phyloP scores from a whole-genome alignment of 2,329 filamentous ascomycete species.

The Nemania bipapillata region DNA sequence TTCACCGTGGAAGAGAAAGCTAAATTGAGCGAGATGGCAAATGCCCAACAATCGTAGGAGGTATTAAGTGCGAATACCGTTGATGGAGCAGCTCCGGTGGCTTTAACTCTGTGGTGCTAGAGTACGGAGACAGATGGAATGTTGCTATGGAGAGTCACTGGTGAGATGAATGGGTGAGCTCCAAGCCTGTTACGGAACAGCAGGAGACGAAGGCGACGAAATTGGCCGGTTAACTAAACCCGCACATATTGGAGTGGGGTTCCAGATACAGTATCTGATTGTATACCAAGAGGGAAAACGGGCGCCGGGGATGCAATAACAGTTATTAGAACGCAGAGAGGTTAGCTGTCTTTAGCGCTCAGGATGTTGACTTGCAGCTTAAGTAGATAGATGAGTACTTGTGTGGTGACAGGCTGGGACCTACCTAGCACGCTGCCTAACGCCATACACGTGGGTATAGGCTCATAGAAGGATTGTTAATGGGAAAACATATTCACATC shows the following conservation, averaged over 20 bases:
- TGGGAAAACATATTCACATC: not conserved
- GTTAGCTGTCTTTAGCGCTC: not conserved
- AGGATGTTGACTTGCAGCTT: not conserved
- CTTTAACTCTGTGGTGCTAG: not conserved
- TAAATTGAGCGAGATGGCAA: slow-evolving; percentile 66
- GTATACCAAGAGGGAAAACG: slow-evolving; percentile 13
- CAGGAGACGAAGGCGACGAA: not conserved
- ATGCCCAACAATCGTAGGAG: slow-evolving; percentile 43
- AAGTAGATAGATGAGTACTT: not conserved
- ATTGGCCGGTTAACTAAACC: not conserved
- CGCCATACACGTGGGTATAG: not conserved
- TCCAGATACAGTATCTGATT: not conserved
- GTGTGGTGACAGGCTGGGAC: not conserved
- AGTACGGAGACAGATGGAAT: not conserved
- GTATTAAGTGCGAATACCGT: too few relatives aligned
- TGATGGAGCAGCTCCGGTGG: not conserved
- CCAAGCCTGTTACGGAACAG: not conserved
- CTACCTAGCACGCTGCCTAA: not conserved
- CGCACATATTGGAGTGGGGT: not conserved
- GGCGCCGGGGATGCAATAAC: not conserved
- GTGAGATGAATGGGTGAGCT: not conserved
- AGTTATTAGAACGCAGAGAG: slow-evolving; percentile 8
- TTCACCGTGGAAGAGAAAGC: slow-evolving; percentile 66
- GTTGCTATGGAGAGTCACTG: not conserved
- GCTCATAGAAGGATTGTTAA: not conserved